phyloP scores from a whole-genome alignment of 2,329 filamentous ascomycete genomes.

The Emergomyces africanus region DNA sequence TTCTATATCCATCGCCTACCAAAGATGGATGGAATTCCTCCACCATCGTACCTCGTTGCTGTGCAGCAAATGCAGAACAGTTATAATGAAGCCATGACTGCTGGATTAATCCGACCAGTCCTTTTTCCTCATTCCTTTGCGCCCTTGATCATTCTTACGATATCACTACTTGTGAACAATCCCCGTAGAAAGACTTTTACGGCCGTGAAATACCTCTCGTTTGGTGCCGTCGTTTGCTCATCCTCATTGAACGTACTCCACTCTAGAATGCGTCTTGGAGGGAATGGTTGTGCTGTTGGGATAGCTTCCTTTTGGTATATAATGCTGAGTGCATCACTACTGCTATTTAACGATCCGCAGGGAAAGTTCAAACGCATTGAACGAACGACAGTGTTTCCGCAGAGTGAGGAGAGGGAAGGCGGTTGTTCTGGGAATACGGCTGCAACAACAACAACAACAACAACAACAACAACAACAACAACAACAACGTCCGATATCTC shows the following conservation, averaged over 20 bases:
- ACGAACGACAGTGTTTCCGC: conserved; percentile 14
- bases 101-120: conserved; percentile 21
- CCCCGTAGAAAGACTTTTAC: conserved; percentile 18
- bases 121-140: conserved; percentile 25
- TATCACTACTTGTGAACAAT: conserved; percentile 41
- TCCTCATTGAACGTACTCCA: conserved; percentile 32
- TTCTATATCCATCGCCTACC: not conserved
- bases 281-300: conserved; percentile 43
- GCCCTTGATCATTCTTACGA: conserved; percentile 26
- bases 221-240: conserved; percentile 31
- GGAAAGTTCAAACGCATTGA: conserved; percentile 45
- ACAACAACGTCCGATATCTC: not conserved
- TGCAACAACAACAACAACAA: not conserved
- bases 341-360: conserved; percentile 45
- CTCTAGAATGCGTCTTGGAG: conserved; percentile 37
- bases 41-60: conserved; percentile 17
- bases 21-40: conserved; percentile 4
- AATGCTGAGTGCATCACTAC: conserved; percentile 40
- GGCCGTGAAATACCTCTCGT: conserved; percentile 34
- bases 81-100: conserved; percentile 16
- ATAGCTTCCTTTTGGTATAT: conserved; percentile 42
- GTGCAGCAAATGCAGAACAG: conserved; percentile 13
- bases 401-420: conserved; percentile 4
- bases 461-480: not conserved
- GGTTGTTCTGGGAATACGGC: not conserved